phyloP scores from a whole-genome alignment of 768 basidiomycete genomes.

The Scleroderma citrinum region DNA sequence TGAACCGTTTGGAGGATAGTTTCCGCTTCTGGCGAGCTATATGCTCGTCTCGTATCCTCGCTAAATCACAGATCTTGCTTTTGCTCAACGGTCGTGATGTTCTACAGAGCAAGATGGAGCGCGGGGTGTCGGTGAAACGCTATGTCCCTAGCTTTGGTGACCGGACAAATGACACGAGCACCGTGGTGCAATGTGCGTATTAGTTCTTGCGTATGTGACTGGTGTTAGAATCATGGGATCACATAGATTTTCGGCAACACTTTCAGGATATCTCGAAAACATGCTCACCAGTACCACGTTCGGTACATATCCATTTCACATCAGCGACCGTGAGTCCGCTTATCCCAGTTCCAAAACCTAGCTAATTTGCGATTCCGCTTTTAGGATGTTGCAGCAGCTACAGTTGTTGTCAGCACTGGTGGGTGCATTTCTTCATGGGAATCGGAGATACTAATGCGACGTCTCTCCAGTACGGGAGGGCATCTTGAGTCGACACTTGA shows the following conservation, averaged over 20 bases:
- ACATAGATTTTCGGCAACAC: constrained; percentile 69
- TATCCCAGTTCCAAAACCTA: no score
- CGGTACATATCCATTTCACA: constrained; percentile 71
- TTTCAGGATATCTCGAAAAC: constrained; percentile 68
- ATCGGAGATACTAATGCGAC: background rate
- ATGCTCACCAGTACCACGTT: constrained; percentile 55
- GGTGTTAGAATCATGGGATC: constrained; percentile 6
- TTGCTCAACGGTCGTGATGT: constrained; percentile 71
- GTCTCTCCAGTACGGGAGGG: constrained; percentile 53
- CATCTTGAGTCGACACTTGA: constrained; percentile 65
- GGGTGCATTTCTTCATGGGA: constrained; percentile 18
- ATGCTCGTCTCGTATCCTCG: constrained; percentile 58
- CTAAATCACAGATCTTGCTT: constrained; percentile 45
- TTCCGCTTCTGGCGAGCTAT: constrained; percentile 71
- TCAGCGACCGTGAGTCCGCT: no score
- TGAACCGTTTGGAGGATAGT: constrained; percentile 76
- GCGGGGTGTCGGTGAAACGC: constrained; percentile 60
- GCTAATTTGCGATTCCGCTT: constrained; percentile 8
- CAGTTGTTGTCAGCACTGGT: constrained; percentile 65
- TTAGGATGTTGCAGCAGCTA: constrained; percentile 72
- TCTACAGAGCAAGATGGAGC: constrained; percentile 62
- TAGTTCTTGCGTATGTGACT: constrained; percentile 1
- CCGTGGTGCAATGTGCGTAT: constrained; percentile 63
- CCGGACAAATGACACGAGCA: constrained; percentile 60
- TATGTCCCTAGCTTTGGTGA: constrained; percentile 71